Evolutionary conservation across 805 yeast species (phyloP), one percentile per base, ranked within the genome.

Genomic region (Candida easanensis): DNA sequence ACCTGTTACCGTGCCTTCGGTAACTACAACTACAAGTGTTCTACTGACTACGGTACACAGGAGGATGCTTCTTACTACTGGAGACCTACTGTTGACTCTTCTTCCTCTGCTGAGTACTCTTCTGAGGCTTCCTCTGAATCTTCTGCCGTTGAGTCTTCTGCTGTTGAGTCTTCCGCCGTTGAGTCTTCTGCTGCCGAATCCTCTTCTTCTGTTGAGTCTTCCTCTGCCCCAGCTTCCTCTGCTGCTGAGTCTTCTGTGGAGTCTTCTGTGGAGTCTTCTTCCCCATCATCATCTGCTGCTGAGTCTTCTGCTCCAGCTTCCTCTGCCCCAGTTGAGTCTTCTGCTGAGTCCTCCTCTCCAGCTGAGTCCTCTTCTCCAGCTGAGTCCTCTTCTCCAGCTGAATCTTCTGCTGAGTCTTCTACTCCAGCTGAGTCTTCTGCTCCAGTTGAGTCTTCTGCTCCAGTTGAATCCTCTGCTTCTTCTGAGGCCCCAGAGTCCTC

Each of bases 21-120:
- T 21, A 41, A 37, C 4, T 41, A 33, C 36, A 41, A 35, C 28
- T 44, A 44, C 23, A 44, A 41, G 25, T 8, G 18, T 5, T 13
- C 10, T 19, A 41, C 48, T 23, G 13, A n/a, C 1, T 40, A 43
- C 26, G 19, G 25, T 11, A 15, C 13, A 3, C 38, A 27, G 17
- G 11, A 22, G n/a, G 21, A 28, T 19, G 17, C 25, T 7, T 18
- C 13, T 15, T 15, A 36, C 17, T 18, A 23, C 18, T 39, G 31
- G 32, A 36, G 44, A 33, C 44, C 43, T 3, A 15, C 38, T 35
- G 35, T 13, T 36, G 33, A 25, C n/a, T 17, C 39, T 21, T 33
- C 33, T 17, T 31, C 33, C 4, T n/a, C 33, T 31, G 19, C 20
- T 18, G 42, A 33, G 26, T 33, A 30, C 13, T 21, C 41, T 22